These are phyloP conservation scores for Stipa capillata DNA, from an alignment of 176 grass and related monocot species.

Conservation along the genomic window DNA sequence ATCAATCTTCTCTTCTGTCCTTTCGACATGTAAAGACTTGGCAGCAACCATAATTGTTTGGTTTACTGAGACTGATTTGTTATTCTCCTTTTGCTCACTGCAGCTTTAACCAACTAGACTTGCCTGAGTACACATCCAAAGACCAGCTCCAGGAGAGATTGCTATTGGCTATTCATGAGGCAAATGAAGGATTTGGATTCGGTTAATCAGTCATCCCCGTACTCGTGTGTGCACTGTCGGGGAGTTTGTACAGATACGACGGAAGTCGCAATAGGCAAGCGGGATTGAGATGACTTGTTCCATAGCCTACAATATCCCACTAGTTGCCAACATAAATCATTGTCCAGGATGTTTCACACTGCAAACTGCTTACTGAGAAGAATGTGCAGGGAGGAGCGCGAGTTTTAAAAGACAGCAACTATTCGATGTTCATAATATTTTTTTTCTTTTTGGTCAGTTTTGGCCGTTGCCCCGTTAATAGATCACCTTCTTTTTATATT, in stretches of 20 bases:
- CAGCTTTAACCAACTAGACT: conserved; percentile 92
- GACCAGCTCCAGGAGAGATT: conserved; percentile 75
- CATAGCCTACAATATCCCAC: neutral
- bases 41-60: neutral
- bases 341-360: neutral
- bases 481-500: neutral
- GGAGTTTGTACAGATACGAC: conserved; percentile 27
- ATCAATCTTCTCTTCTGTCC: neutral
- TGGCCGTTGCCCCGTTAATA: conserved; percentile 4
- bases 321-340: conserved; percentile 10
- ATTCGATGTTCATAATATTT: conserved; percentile 33
- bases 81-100: neutral
- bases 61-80: neutral
- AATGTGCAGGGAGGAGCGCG: neutral
- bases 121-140: conserved; percentile 76
- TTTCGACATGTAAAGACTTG: neutral
- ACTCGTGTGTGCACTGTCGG: neutral
- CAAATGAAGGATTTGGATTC: conserved; percentile 85
- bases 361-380: neutral
- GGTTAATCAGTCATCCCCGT: conserved; percentile 16
- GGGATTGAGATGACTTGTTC: neutral
- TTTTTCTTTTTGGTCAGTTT: neutral
- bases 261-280: neutral
- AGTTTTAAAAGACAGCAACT: neutral
- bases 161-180: conserved; percentile 70